Evolutionary conservation across 495 filamentous ascomycete genomes (phyloP).

Genomic region (Neurospora sp.): DNA sequence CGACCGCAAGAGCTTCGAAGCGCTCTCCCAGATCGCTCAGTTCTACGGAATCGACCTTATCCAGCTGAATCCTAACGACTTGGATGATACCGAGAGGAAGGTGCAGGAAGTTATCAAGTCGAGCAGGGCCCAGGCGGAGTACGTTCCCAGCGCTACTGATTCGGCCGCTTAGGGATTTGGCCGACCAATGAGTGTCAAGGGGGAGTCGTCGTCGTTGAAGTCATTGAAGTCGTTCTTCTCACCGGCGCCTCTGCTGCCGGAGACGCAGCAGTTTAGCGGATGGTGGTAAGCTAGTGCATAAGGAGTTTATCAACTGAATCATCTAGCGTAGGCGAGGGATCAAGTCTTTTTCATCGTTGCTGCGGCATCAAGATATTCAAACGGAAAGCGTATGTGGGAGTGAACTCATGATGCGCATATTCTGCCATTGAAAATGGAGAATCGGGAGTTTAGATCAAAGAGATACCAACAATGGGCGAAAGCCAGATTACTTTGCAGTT

Average conservation of each 20-base stretch:
- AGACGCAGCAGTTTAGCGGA: not conserved
- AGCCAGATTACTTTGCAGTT: not conserved
- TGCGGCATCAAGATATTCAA: not conserved
- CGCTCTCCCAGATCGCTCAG: conserved; percentile 63
- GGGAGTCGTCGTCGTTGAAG: not conserved
- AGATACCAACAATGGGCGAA: not conserved
- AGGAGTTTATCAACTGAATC: not conserved
- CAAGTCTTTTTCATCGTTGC: not conserved
- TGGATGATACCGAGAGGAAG: conserved; percentile 74
- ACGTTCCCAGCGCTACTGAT: conserved; percentile 27
- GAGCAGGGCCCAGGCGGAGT: conserved; percentile 55
- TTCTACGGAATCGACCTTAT: conserved; percentile 52
- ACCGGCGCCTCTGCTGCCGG: not conserved
- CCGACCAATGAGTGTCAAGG: not conserved
- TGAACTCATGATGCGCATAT: not conserved
- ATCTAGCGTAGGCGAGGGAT: not conserved
- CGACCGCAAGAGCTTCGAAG: conserved; percentile 62
- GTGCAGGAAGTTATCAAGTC: conserved; percentile 80
- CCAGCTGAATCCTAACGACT: conserved; percentile 51
- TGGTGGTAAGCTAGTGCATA: not conserved
- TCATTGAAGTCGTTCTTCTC: not conserved
- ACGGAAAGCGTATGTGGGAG: not conserved
- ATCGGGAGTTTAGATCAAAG: not conserved
- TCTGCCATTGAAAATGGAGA: not conserved
- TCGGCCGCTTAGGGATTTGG: not conserved